Percentiles rank a stretch among this genome's conserved stretches.
Evolutionary conservation across 164 flowering plant species (phyloP).

Genomic region (Piper longum): DNA sequence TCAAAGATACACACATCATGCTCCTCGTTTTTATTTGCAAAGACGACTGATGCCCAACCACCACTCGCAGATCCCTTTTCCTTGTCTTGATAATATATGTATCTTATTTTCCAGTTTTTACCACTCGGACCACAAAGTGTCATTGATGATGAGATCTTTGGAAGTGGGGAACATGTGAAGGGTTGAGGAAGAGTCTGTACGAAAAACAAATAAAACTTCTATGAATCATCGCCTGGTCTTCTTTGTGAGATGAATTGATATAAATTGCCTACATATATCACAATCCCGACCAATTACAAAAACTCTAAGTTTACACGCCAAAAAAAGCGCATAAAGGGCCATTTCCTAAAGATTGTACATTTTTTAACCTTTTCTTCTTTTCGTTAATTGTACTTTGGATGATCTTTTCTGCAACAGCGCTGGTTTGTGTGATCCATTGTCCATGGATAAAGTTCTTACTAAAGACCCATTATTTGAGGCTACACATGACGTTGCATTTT

Average conservation of each 20-base stretch:
- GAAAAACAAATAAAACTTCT: neutral
- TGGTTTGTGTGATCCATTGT: too few relatives aligned
- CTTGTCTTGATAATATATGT: neutral
- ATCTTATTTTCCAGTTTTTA: conserved; percentile 5
- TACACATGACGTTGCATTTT: too few relatives aligned
- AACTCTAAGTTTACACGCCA: too few relatives aligned
- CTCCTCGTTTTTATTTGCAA: conserved; percentile 6
- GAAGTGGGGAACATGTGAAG: neutral
- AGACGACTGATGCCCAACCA: conserved; percentile 7
- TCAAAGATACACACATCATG: conserved; percentile 14
- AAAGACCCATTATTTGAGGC: too few relatives aligned
- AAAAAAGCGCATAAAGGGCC: too few relatives aligned
- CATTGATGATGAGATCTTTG: neutral
- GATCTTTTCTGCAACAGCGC: too few relatives aligned
- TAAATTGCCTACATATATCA: neutral
- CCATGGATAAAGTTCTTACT: too few relatives aligned
- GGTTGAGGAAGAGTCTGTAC: conserved; percentile 4
- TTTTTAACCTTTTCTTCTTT: too few relatives aligned
- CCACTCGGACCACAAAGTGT: conserved; percentile 10
- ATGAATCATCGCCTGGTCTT: neutral
- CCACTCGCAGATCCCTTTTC: conserved; percentile 4
- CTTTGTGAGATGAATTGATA: neutral
- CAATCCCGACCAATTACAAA: neutral
- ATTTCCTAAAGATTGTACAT: too few relatives aligned
- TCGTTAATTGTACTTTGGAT: too few relatives aligned